phyloP scores from a whole-genome alignment of 2,329 filamentous ascomycete genomes.

The Exophiala lecanii-corni region DNA sequence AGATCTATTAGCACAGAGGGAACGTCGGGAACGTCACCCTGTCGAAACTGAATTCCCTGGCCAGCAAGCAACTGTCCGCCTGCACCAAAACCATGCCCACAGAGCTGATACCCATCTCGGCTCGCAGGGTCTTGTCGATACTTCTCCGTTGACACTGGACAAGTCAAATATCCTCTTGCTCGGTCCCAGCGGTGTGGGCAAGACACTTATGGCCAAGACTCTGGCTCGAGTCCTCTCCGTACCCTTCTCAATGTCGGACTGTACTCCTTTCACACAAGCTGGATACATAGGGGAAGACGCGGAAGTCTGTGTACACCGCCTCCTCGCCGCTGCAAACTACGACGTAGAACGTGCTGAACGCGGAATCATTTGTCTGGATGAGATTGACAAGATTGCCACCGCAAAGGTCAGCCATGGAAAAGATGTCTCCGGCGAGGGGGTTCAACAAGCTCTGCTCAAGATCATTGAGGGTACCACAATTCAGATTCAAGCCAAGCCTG shows the following conservation, averaged over 20 bases:
- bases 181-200: slow-evolving; percentile 90
- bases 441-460: slow-evolving; percentile 91
- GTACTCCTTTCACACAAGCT: slow-evolving; percentile 91
- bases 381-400: slow-evolving; percentile 94
- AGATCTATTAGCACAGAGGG: slow-evolving; percentile 65
- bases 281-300: slow-evolving; percentile 98
- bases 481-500: slow-evolving; percentile 76
- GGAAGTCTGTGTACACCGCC: slow-evolving; percentile 87
- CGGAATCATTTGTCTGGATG: slow-evolving; percentile 92
- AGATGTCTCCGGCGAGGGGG: slow-evolving; percentile 92
- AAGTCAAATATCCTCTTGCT: slow-evolving; percentile 92
- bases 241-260: slow-evolving; percentile 92
- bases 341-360: slow-evolving; percentile 78
- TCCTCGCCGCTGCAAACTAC: slow-evolving; percentile 86
- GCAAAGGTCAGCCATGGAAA: slow-evolving; percentile 82
- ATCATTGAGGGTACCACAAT: slow-evolving; percentile 94
- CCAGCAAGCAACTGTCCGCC: slow-evolving; percentile 51
- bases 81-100: slow-evolving; percentile 30
- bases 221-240: slow-evolving; percentile 89
- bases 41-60: slow-evolving; percentile 69
- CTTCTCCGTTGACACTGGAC: slow-evolving; percentile 68
- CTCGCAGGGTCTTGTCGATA: slow-evolving; percentile 42
- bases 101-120: slow-evolving; percentile 11
- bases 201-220: slow-evolving; percentile 89
- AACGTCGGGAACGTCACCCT: slow-evolving; percentile 67